Conservation (phyloP, 441 rosid species). For the Populus tomentosa region DNA sequence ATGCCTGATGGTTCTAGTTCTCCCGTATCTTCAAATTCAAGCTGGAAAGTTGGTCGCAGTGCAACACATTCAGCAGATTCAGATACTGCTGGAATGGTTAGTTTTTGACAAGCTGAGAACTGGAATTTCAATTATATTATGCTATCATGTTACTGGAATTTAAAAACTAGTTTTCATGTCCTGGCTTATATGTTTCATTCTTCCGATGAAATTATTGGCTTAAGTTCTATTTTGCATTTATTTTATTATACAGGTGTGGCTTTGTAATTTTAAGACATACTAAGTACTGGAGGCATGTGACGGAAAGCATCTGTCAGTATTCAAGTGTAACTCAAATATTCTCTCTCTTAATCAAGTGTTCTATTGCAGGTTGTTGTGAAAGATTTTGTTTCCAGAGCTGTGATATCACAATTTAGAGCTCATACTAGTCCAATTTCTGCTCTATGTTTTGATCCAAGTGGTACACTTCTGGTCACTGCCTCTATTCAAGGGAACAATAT, state of each 20-base stretch:
- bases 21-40: conserved; percentile 70
- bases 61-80: conserved; percentile 54
- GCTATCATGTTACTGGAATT: neutral
- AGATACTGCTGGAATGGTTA: conserved; percentile 91
- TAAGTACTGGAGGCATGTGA: neutral
- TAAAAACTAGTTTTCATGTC: conserved; percentile 9
- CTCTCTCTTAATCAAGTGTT: neutral
- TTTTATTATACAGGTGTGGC: conserved; percentile 1
- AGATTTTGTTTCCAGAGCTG: conserved; percentile 77
- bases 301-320: neutral
- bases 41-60: conserved; percentile 70
- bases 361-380: conserved; percentile 80
- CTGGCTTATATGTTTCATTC: conserved; percentile 9
- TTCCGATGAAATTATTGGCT: neutral
- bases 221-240: conserved; percentile 4
- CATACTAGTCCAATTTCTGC: conserved; percentile 98
- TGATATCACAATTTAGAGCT: conserved; percentile 81
- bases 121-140: conserved; percentile 10
- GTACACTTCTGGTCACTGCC: conserved; percentile 88
- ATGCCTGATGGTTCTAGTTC: conserved; percentile 74
- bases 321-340: neutral
- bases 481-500: conserved; percentile 89
- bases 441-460: conserved; percentile 93
- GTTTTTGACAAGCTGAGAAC: conserved; percentile 29
- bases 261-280: conserved; percentile 1